Conservation (phyloP, 176 grass and related monocot genomes). For the Oryza glumipatula region DNA sequence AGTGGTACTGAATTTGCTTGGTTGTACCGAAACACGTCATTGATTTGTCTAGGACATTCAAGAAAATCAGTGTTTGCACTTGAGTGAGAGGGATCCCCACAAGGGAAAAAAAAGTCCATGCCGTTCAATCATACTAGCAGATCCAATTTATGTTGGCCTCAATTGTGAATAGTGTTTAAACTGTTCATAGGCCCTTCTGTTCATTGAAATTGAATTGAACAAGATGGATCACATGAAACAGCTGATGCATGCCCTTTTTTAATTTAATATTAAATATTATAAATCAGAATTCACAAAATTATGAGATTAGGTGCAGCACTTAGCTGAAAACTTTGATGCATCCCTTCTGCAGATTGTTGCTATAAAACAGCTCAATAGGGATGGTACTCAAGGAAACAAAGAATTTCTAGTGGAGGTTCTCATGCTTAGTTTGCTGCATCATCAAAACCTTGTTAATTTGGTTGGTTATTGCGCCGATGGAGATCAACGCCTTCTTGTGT, state of each 20-base stretch:
- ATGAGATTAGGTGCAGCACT: not conserved
- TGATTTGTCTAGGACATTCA: constrained; percentile 51
- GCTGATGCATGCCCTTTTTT: constrained; percentile 12
- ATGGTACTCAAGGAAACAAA: constrained; percentile 79
- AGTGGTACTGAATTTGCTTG: constrained; percentile 40
- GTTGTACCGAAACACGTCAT: constrained; percentile 35
- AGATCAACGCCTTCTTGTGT: constrained; percentile 80
- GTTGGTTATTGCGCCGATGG: constrained; percentile 82
- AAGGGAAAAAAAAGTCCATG: constrained; percentile 42
- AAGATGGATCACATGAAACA: constrained; percentile 36
- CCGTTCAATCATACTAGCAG: constrained; percentile 26
- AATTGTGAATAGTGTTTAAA: constrained; percentile 20
- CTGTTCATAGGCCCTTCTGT: constrained; percentile 18
- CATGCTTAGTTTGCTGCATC: constrained; percentile 79
- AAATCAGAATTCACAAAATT: not conserved
- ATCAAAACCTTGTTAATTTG: constrained; percentile 75
- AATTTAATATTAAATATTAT: constrained; percentile 1
- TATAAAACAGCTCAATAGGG: constrained; percentile 76
- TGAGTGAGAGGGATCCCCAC: constrained; percentile 51
- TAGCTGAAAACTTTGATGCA: constrained; percentile 31
- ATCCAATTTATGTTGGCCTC: constrained; percentile 34
- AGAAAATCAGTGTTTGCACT: constrained; percentile 45
- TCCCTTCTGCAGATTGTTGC: constrained; percentile 61
- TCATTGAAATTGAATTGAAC: constrained; percentile 31
- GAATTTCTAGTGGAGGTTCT: constrained; percentile 86